phyloP scores from a whole-genome alignment of 306 rosid genomes.

The Alnus rubra region DNA sequence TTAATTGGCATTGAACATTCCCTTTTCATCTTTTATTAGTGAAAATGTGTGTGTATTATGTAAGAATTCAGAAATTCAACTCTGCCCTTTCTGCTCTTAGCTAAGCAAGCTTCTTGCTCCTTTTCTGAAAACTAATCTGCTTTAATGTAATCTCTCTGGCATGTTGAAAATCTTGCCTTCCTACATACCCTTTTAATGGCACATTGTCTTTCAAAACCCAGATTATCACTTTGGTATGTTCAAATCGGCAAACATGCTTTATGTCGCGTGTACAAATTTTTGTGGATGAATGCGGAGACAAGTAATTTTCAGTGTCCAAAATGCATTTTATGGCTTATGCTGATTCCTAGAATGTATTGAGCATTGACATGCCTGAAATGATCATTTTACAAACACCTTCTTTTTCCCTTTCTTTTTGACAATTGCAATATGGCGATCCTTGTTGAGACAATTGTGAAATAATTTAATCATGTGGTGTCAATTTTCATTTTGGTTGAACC shows the following conservation, averaged over 20 bases:
- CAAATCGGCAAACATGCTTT: background rate
- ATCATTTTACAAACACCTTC: background rate
- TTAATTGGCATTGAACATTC: background rate
- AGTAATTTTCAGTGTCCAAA: background rate
- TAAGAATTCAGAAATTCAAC: background rate
- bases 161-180: background rate
- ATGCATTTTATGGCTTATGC: background rate
- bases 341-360: background rate
- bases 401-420: background rate
- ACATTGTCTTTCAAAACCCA: background rate
- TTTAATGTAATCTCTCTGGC: background rate
- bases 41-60: background rate
- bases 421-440: background rate
- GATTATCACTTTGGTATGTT: background rate
- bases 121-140: background rate
- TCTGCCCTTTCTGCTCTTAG: background rate
- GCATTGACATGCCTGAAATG: background rate
- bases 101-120: constrained; percentile 7
- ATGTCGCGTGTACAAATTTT: background rate
- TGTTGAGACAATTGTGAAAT: background rate
- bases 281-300: background rate
- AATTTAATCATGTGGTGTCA: background rate
- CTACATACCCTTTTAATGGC: background rate
- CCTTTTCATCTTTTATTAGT: background rate
- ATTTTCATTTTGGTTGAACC: background rate